Conservation (phyloP, 2,329 filamentous ascomycete species). For the Ophiognomonia clavigignenti-juglandacearum region DNA sequence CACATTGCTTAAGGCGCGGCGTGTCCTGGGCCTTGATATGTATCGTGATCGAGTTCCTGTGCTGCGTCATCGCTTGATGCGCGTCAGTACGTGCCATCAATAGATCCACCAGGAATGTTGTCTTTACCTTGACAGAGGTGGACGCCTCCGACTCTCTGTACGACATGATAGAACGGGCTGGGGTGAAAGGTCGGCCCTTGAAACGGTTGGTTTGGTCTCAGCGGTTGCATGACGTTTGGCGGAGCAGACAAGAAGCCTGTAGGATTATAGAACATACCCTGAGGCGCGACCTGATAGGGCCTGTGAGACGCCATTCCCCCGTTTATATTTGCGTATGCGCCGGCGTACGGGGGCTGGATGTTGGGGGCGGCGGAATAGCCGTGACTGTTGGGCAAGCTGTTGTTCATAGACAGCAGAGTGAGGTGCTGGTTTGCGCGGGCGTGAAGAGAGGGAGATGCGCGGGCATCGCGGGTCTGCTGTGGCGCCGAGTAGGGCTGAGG, state of each 20-base stretch:
- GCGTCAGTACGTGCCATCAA: conserved; percentile 5
- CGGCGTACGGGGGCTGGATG: conserved; percentile 6
- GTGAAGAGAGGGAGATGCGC: not conserved
- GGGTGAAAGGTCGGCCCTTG: conserved; percentile 47
- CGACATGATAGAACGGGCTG: conserved; percentile 80
- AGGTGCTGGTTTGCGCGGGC: not conserved
- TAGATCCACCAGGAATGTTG: not conserved
- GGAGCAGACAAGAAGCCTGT: not conserved
- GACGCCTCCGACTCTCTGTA: conserved; percentile 59
- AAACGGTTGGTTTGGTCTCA: conserved; percentile 1
- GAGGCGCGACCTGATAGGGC: conserved; percentile 7
- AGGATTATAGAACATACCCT: conserved; percentile 7
- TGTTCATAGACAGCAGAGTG: conserved; percentile 3
- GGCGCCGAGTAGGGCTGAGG: not conserved
- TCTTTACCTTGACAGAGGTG: conserved; percentile 66
- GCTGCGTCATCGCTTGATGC: conserved; percentile 52
- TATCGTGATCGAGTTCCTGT: conserved; percentile 43
- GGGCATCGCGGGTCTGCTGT: not conserved
- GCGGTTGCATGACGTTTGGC: not conserved
- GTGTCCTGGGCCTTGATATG: conserved; percentile 45
- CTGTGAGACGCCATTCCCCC: conserved; percentile 10
- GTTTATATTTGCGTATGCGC: not conserved
- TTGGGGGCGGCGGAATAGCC: conserved; percentile 7
- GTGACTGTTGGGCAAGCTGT: conserved; percentile 4
- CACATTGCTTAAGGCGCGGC: conserved; percentile 49